phyloP scores from a whole-genome alignment of 202 grass and related monocot species.

The Brachypodium distachyon region DNA sequence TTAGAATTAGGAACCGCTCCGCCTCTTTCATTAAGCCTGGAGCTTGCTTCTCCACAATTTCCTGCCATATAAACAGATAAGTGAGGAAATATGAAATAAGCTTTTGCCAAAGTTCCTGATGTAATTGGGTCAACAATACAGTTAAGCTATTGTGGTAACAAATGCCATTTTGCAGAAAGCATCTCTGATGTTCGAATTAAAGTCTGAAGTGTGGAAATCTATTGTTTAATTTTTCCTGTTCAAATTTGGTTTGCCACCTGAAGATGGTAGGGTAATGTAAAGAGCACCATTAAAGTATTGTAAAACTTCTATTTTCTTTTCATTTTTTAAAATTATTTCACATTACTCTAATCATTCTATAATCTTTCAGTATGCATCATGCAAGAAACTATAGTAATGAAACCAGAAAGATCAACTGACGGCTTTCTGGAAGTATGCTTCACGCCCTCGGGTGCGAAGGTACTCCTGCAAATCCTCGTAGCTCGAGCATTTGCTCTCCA shows the following conservation, averaged over 20 bases:
- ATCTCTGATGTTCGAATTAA: not conserved
- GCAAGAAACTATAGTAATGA: not conserved
- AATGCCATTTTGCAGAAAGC: slow-evolving; percentile 11
- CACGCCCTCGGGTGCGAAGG: slow-evolving; percentile 66
- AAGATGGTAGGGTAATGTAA: not conserved
- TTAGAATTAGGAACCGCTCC: slow-evolving; percentile 88
- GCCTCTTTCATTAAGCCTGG: slow-evolving; percentile 95
- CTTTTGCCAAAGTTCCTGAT: not conserved
- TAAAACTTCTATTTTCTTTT: not conserved
- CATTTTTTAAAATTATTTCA: not conserved
- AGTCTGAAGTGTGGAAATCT: not conserved
- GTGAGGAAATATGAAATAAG: not conserved
- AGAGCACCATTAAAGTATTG: not conserved
- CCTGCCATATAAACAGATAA: slow-evolving; percentile 40
- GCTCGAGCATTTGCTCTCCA: slow-evolving; percentile 63
- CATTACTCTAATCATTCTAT: not conserved
- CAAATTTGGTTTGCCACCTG: not conserved
- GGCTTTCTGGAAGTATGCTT: slow-evolving; percentile 90
- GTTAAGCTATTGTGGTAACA: not conserved
- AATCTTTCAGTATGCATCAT: not conserved
- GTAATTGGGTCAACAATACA: not conserved
- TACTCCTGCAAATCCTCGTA: slow-evolving; percentile 78
- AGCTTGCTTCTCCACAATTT: slow-evolving; percentile 82
- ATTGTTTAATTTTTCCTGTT: not conserved
- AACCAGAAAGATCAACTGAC: slow-evolving; percentile 27